A percentile compares a stretch with the other conserved stretches of the same genome.
These are phyloP conservation scores for Stemphylium lycopersici DNA, from an alignment of 2,329 filamentous ascomycete species.

Conservation along the genomic window DNA sequence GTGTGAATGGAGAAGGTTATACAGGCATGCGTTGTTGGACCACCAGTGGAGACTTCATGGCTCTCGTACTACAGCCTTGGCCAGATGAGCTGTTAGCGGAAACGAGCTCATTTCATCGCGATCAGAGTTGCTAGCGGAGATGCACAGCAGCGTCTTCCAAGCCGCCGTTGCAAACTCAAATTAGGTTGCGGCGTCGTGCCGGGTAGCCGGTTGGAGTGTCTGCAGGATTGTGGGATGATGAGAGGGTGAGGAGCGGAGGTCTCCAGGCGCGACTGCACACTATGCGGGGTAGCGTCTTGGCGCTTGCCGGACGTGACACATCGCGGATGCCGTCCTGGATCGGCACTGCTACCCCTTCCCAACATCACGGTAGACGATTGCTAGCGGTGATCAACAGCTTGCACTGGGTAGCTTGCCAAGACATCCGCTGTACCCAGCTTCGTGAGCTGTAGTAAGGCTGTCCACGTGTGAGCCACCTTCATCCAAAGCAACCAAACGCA, in stretches of 20 bases:
- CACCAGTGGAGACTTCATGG: background rate
- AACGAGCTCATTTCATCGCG: background rate
- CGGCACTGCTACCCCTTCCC: conserved; percentile 1
- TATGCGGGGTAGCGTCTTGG: conserved; percentile 2
- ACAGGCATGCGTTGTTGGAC: background rate
- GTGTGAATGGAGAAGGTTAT: background rate
- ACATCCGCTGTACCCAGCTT: background rate
- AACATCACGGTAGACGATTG: background rate
- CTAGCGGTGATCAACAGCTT: background rate
- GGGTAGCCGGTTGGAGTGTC: background rate
- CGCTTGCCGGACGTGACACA: background rate
- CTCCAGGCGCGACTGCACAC: background rate
- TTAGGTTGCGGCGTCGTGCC: background rate
- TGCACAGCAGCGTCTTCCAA: background rate
- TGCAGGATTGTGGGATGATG: background rate
- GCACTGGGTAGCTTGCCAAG: background rate
- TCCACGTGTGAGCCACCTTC: background rate
- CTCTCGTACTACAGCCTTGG: background rate
- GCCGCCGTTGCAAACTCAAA: background rate
- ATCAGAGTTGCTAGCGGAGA: background rate
- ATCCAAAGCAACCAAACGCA: no score
- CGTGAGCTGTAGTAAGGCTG: background rate
- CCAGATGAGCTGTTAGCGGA: background rate
- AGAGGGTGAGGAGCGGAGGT: background rate
- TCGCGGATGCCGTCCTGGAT: background rate